These are phyloP conservation scores for Neofusicoccum umdonicola DNA, from an alignment of 2,329 filamentous ascomycete genomes.

Conservation along the genomic window DNA sequence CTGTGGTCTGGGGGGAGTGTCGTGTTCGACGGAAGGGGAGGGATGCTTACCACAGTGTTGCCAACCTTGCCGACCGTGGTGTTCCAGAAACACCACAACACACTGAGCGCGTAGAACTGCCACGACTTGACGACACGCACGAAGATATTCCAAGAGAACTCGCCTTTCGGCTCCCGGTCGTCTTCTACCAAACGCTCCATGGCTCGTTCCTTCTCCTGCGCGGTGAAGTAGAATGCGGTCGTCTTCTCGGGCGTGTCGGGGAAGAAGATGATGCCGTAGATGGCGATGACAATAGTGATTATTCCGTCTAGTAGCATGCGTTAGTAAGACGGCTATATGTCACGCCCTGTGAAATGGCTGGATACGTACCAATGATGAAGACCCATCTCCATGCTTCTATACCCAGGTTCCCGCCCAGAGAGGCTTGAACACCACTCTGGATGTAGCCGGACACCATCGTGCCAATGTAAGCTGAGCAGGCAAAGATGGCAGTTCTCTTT, in stretches of 20 bases:
- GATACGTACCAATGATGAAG: constrained; percentile 12
- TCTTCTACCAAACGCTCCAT: background rate
- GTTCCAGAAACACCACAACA: background rate
- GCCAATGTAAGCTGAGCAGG: background rate
- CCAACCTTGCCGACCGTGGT: background rate
- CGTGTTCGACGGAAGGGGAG: too few relatives aligned
- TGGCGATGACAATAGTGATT: background rate
- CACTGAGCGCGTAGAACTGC: background rate
- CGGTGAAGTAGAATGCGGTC: background rate
- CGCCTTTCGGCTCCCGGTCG: background rate
- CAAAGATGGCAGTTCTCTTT: background rate
- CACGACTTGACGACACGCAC: background rate
- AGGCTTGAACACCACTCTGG: constrained; percentile 17
- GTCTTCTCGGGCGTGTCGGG: constrained; percentile 5
- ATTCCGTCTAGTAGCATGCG: background rate
- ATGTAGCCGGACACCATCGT: constrained; percentile 18
- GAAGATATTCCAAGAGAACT: background rate
- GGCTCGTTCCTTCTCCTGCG: background rate
- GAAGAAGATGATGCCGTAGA: constrained; percentile 2
- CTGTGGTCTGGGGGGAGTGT: background rate
- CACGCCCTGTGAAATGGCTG: too few relatives aligned
- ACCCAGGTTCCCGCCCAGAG: constrained; percentile 21
- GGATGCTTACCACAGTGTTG: background rate
- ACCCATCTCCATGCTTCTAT: constrained; percentile 31
- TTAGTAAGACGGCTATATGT: too few relatives aligned